phyloP scores from a whole-genome alignment of 2,329 filamentous ascomycete genomes.

The Tolypocladium tropicale region DNA sequence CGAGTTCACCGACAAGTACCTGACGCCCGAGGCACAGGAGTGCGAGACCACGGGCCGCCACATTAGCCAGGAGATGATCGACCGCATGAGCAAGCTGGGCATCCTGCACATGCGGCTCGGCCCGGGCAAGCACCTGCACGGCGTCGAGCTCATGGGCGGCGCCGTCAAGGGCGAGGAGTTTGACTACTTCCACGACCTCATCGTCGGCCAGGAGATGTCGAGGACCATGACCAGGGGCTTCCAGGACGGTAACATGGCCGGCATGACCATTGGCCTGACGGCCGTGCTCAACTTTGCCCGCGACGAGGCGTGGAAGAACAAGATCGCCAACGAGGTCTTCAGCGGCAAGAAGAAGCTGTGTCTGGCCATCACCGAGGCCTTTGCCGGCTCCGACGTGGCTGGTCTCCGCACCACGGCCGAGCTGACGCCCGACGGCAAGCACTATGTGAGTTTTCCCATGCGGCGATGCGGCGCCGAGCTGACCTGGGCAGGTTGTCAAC shows the following conservation, averaged over 20 bases:
- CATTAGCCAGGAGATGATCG: constrained; percentile 63
- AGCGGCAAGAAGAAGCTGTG: constrained; percentile 81
- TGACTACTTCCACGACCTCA: constrained; percentile 78
- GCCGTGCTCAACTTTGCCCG: constrained; percentile 71
- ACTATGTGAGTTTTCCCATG: constrained; percentile 43
- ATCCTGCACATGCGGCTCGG: constrained; percentile 75
- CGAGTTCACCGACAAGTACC: constrained; percentile 60
- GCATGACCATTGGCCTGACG: constrained; percentile 74
- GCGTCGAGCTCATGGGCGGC: constrained; percentile 56
- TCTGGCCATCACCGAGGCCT: constrained; percentile 79
- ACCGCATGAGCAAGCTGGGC: constrained; percentile 64
- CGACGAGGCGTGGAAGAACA: constrained; percentile 54
- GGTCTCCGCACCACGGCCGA: constrained; percentile 67
- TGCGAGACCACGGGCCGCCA: constrained; percentile 65
- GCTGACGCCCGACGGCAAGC: constrained; percentile 64
- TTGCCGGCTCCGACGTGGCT: constrained; percentile 72
- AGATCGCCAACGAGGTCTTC: constrained; percentile 62
- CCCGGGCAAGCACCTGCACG: constrained; percentile 72
- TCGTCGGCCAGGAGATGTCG: constrained; percentile 63
- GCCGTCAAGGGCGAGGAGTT: constrained; percentile 69
- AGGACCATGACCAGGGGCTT: constrained; percentile 68
- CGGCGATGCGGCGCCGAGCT: not conserved
- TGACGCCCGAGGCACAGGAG: constrained; percentile 64
- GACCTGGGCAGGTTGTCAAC: constrained; percentile 39
- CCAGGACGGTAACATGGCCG: constrained; percentile 78